Percentiles rank a stretch among this genome's conserved stretches.
These are phyloP conservation scores for Tanacetum coccineum DNA, from an alignment of 129 eudicot genomes.

Conservation along the genomic window DNA sequence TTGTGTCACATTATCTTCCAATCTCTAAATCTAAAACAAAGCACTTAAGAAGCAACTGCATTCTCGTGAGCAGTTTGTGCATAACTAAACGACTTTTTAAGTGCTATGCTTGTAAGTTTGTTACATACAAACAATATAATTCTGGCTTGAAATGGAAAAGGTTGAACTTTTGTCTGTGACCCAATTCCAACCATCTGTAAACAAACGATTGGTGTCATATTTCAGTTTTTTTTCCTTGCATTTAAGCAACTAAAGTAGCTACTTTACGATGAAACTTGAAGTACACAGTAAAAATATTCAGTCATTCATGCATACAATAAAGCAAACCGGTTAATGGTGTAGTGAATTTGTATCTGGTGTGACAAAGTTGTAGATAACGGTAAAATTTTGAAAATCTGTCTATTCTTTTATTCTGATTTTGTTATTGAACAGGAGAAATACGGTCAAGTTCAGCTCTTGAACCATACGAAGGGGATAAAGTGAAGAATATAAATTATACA, in stretches of 20 bases:
- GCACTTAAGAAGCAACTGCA: neutral
- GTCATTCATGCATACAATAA: too few relatives aligned
- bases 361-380: too few relatives aligned
- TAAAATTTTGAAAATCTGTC: too few relatives aligned
- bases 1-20: neutral
- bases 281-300: too few relatives aligned
- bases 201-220: neutral
- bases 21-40: neutral
- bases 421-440: constrained; percentile 36
- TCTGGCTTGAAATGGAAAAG: neutral
- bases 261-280: neutral
- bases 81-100: neutral
- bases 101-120: neutral
- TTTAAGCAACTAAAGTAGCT: neutral
- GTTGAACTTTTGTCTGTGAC: neutral
- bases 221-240: neutral
- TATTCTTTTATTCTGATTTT: neutral
- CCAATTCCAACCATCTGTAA: neutral
- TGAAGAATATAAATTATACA: constrained; percentile 3
- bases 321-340: too few relatives aligned
- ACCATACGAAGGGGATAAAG: constrained; percentile 1
- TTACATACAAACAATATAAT: neutral
- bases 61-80: neutral
- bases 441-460: constrained; percentile 34
- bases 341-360: too few relatives aligned